phyloP scores from a whole-genome alignment of 768 basidiomycete genomes.

The Russula compacta region DNA sequence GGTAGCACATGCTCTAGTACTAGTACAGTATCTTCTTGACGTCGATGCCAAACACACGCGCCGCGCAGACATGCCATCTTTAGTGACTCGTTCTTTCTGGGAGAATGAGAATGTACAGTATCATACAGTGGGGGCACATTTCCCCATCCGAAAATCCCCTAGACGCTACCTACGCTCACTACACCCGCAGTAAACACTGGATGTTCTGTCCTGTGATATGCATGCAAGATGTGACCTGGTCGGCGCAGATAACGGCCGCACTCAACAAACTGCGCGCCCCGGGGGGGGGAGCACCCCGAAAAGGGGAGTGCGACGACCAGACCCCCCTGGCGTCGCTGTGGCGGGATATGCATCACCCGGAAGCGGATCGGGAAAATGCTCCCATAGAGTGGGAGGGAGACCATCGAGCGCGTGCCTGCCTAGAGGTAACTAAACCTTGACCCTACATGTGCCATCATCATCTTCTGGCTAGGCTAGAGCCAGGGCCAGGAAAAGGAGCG shows the following conservation, averaged over 20 bases:
- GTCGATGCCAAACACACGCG: not conserved
- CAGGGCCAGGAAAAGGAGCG: not conserved
- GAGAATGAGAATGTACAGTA: not conserved
- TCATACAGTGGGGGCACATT: not conserved
- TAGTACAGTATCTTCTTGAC: not conserved
- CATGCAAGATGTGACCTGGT: not conserved
- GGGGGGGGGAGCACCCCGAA: not conserved
- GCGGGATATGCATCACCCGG: no score
- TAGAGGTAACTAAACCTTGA: not conserved
- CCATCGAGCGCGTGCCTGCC: not conserved
- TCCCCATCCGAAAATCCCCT: not conserved
- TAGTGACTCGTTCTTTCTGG: not conserved
- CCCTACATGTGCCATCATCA: not conserved
- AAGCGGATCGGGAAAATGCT: not conserved
- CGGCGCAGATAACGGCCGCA: not conserved
- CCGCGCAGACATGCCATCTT: not conserved
- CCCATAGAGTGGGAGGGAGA: no score
- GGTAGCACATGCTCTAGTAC: no score
- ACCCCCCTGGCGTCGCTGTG: not conserved
- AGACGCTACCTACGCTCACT: not conserved
- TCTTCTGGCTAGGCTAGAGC: not conserved
- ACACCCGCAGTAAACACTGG: no score
- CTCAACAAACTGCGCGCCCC: not conserved
- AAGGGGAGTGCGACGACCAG: not conserved
- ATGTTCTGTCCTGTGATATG: not conserved